Percentiles rank a stretch among this genome's conserved stretches.
Conservation (phyloP, 257 asterid species). For the Nicotiana knightiana region DNA sequence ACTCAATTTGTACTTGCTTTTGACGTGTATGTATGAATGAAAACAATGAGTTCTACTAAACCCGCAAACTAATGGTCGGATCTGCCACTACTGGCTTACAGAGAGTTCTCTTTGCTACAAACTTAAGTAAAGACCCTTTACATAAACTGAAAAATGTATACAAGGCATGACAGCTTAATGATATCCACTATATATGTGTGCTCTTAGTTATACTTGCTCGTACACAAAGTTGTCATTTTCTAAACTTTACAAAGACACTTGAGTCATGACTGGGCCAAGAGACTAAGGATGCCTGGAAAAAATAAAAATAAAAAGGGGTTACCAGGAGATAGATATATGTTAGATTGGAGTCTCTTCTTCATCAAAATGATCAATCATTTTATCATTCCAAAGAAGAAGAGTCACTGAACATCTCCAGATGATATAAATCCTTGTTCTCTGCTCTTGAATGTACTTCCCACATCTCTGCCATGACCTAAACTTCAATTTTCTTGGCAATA, state of each 20-base stretch:
- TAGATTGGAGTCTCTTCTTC: not conserved
- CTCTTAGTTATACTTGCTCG: not conserved
- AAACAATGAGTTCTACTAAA: no score
- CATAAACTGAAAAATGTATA: no score
- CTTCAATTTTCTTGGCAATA: constrained; percentile 22
- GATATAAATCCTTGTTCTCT: constrained; percentile 67
- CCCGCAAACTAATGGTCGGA: no score
- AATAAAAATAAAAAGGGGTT: not conserved
- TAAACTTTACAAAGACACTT: not conserved
- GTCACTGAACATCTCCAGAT: constrained; percentile 70
- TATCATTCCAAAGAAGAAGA: constrained; percentile 55
- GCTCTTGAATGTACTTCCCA: constrained; percentile 63
- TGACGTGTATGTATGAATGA: no score
- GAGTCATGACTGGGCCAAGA: not conserved
- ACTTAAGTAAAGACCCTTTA: no score
- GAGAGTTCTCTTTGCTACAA: no score
- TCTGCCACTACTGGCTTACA: no score
- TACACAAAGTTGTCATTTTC: not conserved
- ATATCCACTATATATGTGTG: no score
- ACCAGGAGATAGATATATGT: not conserved
- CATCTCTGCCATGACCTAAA: constrained; percentile 48
- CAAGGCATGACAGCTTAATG: no score
- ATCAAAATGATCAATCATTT: constrained; percentile 3
- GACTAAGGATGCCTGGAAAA: not conserved
- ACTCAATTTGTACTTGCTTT: no score